A percentile compares a stretch with the other conserved stretches of the same genome.
Conservation (phyloP, 139 green algal genomes). For the Chlamydomonas eustigma region DNA sequence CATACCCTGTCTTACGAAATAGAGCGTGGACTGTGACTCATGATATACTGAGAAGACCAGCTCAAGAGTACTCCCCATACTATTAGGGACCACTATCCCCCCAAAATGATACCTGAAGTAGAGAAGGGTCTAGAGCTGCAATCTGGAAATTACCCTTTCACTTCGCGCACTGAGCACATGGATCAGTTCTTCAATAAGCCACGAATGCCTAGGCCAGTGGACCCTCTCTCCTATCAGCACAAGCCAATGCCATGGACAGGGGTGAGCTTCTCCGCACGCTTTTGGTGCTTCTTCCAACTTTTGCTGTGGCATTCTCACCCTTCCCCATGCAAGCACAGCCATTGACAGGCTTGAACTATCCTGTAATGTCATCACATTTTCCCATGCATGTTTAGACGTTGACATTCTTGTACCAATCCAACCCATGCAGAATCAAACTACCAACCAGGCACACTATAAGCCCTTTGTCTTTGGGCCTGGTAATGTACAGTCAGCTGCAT, state of each 20-base stretch:
- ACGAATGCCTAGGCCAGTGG: conserved; percentile 24
- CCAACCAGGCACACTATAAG: conserved; percentile 45
- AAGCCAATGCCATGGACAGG: conserved; percentile 23
- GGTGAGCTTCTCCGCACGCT: too few species aligned
- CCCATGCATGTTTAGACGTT: too few species aligned
- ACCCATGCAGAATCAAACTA: conserved; percentile 36
- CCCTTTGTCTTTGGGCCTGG: conserved; percentile 15
- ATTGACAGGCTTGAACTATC: too few species aligned
- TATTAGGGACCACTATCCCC: conserved; percentile 26
- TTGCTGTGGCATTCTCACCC: too few species aligned
- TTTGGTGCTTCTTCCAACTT: too few species aligned
- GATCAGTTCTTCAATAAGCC: conserved; percentile 41
- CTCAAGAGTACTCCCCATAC: too few species aligned
- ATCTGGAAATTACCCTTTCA: conserved; percentile 20
- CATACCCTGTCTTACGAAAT: too few species aligned
- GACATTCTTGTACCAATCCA: too few species aligned
- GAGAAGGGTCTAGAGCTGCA: conserved; percentile 20
- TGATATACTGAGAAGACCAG: too few species aligned
- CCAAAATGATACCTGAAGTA: conserved; percentile 21
- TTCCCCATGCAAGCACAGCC: too few species aligned
- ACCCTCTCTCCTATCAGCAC: conserved; percentile 30
- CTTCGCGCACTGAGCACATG: conserved; percentile 23
- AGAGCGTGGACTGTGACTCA: too few species aligned
- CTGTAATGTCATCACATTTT: too few species aligned
- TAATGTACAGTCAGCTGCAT: not conserved